Conservation (phyloP, 164 flowering plant genomes). For the Malania oleifera region DNA sequence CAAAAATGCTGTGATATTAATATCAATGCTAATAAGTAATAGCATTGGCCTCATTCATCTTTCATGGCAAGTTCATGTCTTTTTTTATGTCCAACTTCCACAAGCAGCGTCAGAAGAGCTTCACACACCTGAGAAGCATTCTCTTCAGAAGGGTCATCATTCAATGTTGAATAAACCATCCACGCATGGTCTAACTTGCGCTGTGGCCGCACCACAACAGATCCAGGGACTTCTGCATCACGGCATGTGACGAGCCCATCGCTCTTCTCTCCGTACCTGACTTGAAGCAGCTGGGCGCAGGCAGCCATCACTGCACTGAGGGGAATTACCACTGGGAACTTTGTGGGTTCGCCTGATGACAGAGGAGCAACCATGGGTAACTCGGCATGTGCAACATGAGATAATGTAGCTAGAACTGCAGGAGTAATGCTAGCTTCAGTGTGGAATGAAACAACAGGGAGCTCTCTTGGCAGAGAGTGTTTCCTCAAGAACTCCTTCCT, state of each 20-base stretch:
- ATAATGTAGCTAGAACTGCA: constrained; percentile 70
- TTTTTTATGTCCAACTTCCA: constrained; percentile 66
- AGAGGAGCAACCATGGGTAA: constrained; percentile 50
- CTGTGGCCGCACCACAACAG: constrained; percentile 70
- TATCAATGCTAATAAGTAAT: no score
- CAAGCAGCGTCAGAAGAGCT: constrained; percentile 68
- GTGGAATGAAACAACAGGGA: constrained; percentile 83
- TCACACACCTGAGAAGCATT: constrained; percentile 92
- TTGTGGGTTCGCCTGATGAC: constrained; percentile 44
- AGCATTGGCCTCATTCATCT: constrained; percentile 49
- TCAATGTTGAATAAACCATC: constrained; percentile 90
- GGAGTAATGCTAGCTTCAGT: constrained; percentile 86
- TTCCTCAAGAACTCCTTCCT: constrained; percentile 70
- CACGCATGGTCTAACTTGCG: constrained; percentile 90
- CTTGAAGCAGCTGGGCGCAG: constrained; percentile 77
- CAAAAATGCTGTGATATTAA: no score
- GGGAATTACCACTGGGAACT: constrained; percentile 81
- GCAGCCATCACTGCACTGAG: constrained; percentile 96
- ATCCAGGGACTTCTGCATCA: constrained; percentile 98
- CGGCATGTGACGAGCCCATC: constrained; percentile 93
- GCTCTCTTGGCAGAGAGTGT: constrained; percentile 62
- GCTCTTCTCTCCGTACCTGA: constrained; percentile 84
- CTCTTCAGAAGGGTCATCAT: constrained; percentile 60
- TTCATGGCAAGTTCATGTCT: constrained; percentile 40
- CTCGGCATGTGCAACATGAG: constrained; percentile 92